Evolutionary conservation across 2,329 filamentous ascomycete genomes (phyloP).

Genomic region (Colletotrichum neosansevieriae): DNA sequence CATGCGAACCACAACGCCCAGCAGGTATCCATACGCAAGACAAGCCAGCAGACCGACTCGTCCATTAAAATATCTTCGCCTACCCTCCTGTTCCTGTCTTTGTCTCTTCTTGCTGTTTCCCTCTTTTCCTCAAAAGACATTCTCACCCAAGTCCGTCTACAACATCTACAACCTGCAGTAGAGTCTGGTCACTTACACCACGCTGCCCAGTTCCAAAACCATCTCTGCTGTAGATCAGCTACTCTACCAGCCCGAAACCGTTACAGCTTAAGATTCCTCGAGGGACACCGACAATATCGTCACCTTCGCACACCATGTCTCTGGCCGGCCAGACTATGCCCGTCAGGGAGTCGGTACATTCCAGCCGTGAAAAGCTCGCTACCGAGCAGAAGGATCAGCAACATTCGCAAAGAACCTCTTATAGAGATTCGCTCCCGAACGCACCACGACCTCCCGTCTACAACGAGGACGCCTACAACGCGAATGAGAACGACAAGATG

Average conservation of each 20-base stretch:
- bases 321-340: constrained; percentile 40
- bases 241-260: constrained; percentile 32
- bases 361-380: constrained; percentile 25
- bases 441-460: constrained; percentile 35
- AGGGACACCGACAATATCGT: constrained; percentile 32
- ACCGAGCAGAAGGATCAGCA: constrained; percentile 27
- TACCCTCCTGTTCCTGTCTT: constrained; percentile 20
- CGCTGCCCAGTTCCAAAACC: constrained; percentile 6
- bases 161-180: background rate
- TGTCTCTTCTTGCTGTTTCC: background rate
- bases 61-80: constrained; percentile 37
- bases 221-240: constrained; percentile 36
- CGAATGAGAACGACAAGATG: constrained; percentile 40
- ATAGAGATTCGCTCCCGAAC: constrained; percentile 41
- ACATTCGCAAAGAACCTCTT: constrained; percentile 35
- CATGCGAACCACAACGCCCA: constrained; percentile 8
- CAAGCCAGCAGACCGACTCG: constrained; percentile 32
- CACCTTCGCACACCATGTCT: constrained; percentile 39
- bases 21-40: constrained; percentile 31
- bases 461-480: constrained; percentile 40
- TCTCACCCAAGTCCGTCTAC: constrained; percentile 4
- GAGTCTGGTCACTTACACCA: constrained; percentile 35
- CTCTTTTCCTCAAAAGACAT: constrained; percentile 1
- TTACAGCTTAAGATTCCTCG: constrained; percentile 34
- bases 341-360: constrained; percentile 39